Conservation (phyloP, 768 basidiomycete species). For the Leccinum sublutescens region DNA sequence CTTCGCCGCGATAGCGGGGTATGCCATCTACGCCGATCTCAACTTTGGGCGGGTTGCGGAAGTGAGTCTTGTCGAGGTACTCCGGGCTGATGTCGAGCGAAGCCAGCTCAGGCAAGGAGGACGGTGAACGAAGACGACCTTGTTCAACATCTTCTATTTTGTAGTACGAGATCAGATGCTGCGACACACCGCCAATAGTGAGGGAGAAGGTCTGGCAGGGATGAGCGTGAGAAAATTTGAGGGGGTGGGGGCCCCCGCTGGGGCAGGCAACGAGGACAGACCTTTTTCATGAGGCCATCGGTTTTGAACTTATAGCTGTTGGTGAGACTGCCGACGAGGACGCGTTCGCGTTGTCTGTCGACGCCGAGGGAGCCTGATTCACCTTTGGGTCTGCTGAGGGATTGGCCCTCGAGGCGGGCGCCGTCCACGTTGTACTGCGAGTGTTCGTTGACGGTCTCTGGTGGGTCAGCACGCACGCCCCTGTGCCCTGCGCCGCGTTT, state of each 20-base stretch:
- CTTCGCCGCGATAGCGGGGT: conserved; percentile 79
- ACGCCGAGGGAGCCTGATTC: conserved; percentile 47
- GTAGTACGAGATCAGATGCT: conserved; percentile 96
- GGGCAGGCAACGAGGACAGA: conserved; percentile 35
- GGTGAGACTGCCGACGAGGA: conserved; percentile 85
- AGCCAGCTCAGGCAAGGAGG: conserved; percentile 82
- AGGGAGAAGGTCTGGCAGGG: conserved; percentile 80
- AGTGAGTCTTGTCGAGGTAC: conserved; percentile 88
- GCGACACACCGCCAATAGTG: conserved; percentile 77
- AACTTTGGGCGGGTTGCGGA: conserved; percentile 86
- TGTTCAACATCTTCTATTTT: conserved; percentile 86
- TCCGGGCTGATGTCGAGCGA: conserved; percentile 83
- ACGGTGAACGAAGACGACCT: conserved; percentile 85
- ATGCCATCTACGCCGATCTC: conserved; percentile 83
- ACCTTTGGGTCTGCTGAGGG: conserved; percentile 64
- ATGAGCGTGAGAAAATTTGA: conserved; percentile 31
- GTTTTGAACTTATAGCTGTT: conserved; percentile 92
- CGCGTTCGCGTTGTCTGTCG: conserved; percentile 76
- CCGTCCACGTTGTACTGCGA: conserved; percentile 37
- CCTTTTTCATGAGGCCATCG: conserved; percentile 97
- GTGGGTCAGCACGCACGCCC: conserved; percentile 43
- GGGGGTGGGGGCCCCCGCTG: not conserved
- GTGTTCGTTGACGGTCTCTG: conserved; percentile 40
- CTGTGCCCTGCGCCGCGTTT: conserved; percentile 70
- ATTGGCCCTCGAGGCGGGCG: conserved; percentile 36